Conservation (phyloP, 345 rosid genomes). For the Moricandia arvensis region DNA sequence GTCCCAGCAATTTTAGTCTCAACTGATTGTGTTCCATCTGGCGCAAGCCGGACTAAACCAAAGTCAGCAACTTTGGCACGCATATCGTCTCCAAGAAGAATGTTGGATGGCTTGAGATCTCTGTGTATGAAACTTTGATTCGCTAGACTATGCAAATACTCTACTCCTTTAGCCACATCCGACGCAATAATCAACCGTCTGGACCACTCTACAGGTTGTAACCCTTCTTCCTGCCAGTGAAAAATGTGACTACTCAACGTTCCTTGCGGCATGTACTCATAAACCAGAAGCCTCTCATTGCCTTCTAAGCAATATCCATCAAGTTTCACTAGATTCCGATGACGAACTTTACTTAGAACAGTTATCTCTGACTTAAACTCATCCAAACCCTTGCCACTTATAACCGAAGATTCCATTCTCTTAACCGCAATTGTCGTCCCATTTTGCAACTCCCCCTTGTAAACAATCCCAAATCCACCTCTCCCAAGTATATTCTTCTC, state of each 20-base stretch:
- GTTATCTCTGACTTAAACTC: constrained; percentile 58
- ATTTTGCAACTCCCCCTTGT: constrained; percentile 49
- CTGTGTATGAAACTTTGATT: constrained; percentile 57
- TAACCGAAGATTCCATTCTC: constrained; percentile 48
- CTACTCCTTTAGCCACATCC: constrained; percentile 58
- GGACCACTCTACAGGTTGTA: constrained; percentile 50
- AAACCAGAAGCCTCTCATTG: constrained; percentile 53
- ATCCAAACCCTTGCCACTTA: constrained; percentile 43
- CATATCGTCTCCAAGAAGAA: constrained; percentile 56
- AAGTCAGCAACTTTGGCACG: constrained; percentile 59
- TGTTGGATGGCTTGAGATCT: constrained; percentile 55
- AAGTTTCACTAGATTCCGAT: constrained; percentile 49
- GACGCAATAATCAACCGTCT: constrained; percentile 50
- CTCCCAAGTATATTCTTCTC: constrained; percentile 50
- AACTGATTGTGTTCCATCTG: constrained; percentile 43
- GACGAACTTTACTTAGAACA: constrained; percentile 55
- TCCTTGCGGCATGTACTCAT: constrained; percentile 57
- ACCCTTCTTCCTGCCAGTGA: constrained; percentile 40
- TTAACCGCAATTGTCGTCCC: constrained; percentile 51
- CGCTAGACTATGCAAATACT: constrained; percentile 54
- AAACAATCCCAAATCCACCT: constrained; percentile 57
- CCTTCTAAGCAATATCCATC: constrained; percentile 55
- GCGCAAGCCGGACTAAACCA: constrained; percentile 54
- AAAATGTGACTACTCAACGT: constrained; percentile 48
- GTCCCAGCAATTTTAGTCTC: constrained; percentile 56